Percentiles rank a stretch among this genome's conserved stretches.
phyloP scores from a whole-genome alignment of 495 filamentous ascomycete species.

The Penicillium soppii region DNA sequence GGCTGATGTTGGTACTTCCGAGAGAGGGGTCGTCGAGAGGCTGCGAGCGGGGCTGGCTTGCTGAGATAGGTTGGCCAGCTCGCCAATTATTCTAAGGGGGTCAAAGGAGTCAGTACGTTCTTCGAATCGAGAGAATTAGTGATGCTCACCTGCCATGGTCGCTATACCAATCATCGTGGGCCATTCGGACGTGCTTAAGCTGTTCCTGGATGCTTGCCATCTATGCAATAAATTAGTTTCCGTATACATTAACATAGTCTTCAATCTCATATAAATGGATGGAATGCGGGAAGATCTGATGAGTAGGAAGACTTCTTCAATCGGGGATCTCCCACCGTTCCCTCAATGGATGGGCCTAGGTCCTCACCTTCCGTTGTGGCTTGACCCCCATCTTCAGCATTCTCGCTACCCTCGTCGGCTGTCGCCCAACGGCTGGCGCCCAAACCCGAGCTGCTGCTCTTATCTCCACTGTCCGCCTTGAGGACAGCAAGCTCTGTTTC shows the following conservation, averaged over 20 bases:
- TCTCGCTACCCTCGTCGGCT: slow-evolving; percentile 29
- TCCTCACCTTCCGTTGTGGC: slow-evolving; percentile 52
- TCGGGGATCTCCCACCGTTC: slow-evolving; percentile 53
- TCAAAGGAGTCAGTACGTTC: slow-evolving; percentile 2
- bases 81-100: slow-evolving; percentile 38
- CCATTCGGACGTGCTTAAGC: slow-evolving; percentile 48
- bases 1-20: slow-evolving; percentile 18
- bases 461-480: slow-evolving; percentile 29
- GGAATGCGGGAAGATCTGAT: slow-evolving; percentile 35
- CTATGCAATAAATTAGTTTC: slow-evolving; percentile 32
- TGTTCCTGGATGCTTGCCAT: slow-evolving; percentile 54
- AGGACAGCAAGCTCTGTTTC: slow-evolving; percentile 45
- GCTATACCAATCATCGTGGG: slow-evolving; percentile 47
- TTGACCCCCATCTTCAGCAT: slow-evolving; percentile 36
- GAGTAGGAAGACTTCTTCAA: slow-evolving; percentile 32
- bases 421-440: slow-evolving; percentile 44
- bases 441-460: slow-evolving; percentile 29
- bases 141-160: slow-evolving; percentile 43
- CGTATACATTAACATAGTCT: slow-evolving; percentile 17
- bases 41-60: slow-evolving; percentile 36
- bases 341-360: slow-evolving; percentile 54
- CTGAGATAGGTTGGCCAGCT: slow-evolving; percentile 40
- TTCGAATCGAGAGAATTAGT: not conserved
- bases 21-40: slow-evolving; percentile 34
- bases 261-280: slow-evolving; percentile 34